Conservation (phyloP, 768 basidiomycete genomes). For the Neoboletus magnificus region DNA sequence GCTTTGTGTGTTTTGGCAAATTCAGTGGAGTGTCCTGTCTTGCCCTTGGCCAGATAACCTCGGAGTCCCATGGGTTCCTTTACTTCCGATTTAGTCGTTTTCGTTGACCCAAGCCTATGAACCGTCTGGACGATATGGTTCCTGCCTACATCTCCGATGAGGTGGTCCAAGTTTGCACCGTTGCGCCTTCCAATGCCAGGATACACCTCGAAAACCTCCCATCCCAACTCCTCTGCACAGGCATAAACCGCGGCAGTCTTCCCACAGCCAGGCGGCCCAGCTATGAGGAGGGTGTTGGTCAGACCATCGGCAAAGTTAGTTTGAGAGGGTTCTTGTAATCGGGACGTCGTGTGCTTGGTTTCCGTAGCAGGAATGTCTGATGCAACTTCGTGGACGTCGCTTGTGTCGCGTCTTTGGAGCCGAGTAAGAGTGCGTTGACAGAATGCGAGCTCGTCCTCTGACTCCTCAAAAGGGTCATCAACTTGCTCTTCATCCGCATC, state of each 20-base stretch:
- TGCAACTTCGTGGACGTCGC: neutral
- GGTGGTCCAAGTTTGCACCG: constrained; percentile 68
- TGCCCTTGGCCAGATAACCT: constrained; percentile 16
- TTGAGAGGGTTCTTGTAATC: constrained; percentile 11
- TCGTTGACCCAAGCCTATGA: constrained; percentile 5
- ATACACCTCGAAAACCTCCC: constrained; percentile 96
- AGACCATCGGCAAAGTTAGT: constrained; percentile 45
- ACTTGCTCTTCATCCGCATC: constrained; percentile 30
- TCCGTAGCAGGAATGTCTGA: constrained; percentile 1
- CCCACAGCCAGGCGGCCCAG: constrained; percentile 80
- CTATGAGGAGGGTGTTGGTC: constrained; percentile 82
- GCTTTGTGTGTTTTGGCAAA: neutral
- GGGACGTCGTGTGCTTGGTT: constrained; percentile 4
- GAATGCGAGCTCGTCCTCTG: constrained; percentile 34
- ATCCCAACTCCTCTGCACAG: constrained; percentile 89
- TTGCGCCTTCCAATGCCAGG: constrained; percentile 91
- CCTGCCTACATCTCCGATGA: constrained; percentile 90
- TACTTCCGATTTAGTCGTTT: constrained; percentile 1
- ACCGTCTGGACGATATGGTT: constrained; percentile 74
- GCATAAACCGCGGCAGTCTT: constrained; percentile 94
- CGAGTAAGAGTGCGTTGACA: constrained; percentile 24
- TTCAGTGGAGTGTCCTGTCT: neutral
- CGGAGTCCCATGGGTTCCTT: constrained; percentile 12
- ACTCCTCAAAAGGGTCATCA: constrained; percentile 37
- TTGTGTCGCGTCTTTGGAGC: constrained; percentile 10